A percentile compares a stretch with the other conserved stretches of the same genome.
These are phyloP conservation scores for Quercus phellos DNA, from an alignment of 331 rosid species.

Conservation along the genomic window DNA sequence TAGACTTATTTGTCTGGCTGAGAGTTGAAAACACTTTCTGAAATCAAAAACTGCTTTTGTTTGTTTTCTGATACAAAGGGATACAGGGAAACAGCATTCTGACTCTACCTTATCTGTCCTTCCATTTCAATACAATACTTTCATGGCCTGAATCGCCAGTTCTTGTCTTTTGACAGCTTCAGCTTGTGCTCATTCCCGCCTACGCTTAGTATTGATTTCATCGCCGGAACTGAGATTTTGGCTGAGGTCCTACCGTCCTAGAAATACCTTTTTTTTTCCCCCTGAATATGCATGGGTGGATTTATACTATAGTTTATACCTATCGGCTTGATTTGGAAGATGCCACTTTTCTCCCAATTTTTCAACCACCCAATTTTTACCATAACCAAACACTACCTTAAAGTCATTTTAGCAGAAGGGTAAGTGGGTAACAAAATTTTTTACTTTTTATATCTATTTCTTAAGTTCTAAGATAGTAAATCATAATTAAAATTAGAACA, in stretches of 20 bases:
- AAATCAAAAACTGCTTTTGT: slow-evolving; percentile 26
- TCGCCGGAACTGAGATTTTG: slow-evolving; percentile 17
- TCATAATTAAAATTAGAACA: too few relatives aligned
- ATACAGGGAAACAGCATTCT: slow-evolving; percentile 32
- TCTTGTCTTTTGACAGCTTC: slow-evolving; percentile 32
- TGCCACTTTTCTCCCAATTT: too few relatives aligned
- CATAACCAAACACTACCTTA: too few relatives aligned
- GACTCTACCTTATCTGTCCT: slow-evolving; percentile 39
- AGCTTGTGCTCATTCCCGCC: slow-evolving; percentile 23
- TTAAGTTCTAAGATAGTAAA: too few relatives aligned
- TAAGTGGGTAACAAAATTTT: too few relatives aligned
- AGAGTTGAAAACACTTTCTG: slow-evolving; percentile 10
- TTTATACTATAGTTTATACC: too few relatives aligned
- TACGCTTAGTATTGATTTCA: not conserved
- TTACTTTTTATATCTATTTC: too few relatives aligned
- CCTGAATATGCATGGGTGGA: not conserved
- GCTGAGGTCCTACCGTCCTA: not conserved
- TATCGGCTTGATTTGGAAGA: too few relatives aligned
- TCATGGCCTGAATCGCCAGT: slow-evolving; percentile 4
- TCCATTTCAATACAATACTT: slow-evolving; percentile 23
- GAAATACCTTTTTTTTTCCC: not conserved
- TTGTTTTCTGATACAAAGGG: slow-evolving; percentile 36
- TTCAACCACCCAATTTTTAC: too few relatives aligned
- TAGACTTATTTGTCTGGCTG: slow-evolving; percentile 24
- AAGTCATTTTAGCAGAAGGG: too few relatives aligned